Base-by-base conservation (phyloP, 2,329 filamentous ascomycete species). In the Teratosphaeria gauchensis region DNA sequence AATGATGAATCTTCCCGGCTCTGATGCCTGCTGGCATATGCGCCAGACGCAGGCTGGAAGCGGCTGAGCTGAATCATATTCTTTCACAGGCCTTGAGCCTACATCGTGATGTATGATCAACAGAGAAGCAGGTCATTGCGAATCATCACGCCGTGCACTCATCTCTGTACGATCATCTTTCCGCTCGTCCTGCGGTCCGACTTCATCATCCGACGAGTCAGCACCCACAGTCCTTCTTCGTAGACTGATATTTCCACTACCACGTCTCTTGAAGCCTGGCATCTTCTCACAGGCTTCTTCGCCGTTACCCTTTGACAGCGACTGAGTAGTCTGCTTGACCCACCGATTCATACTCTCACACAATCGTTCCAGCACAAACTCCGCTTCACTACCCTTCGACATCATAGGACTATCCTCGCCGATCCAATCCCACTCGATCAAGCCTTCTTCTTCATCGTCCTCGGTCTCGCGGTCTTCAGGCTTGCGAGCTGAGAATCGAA, bases 361-460 rank as follows among this genome's bases (percentile, higher is more conserved):
- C 12, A 89, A 71, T 35, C 84, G 77, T 68, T 86, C 81, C 1
- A 89, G 73, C 58, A 89, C 74, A 81, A 86, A 89, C 69, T 88
- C 84, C 0, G 84, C 78, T 72, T 89, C 86, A 6, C 76, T 80
- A 61, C 82, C 73, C 53, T 81, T 79, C 3, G 82, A 81, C 66
- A 88, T 74, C 80, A 89, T 82, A 0, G 86, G 86, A 65, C 84
- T 86, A 58, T 83, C 78, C 63, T 87, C 81, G 0, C 85, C 85
- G 57, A 89, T 83, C 86, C 86, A 89, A 66, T 89, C 86, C 85
- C 86, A 88, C 35, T 86, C 81, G 1, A 87, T 74, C 19, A 85
- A 66, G 0, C 81, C 80, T n/a, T 81, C 77, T 21, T 82, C 79
- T 21, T 48, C 42, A 58, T 83, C 81, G 7, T 80, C 76, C 69